Evolutionary conservation across 1,139 yeast genomes (phyloP), one percentile per base, ranked within the genome.

Genomic region (Yamadazyma friedrichii): DNA sequence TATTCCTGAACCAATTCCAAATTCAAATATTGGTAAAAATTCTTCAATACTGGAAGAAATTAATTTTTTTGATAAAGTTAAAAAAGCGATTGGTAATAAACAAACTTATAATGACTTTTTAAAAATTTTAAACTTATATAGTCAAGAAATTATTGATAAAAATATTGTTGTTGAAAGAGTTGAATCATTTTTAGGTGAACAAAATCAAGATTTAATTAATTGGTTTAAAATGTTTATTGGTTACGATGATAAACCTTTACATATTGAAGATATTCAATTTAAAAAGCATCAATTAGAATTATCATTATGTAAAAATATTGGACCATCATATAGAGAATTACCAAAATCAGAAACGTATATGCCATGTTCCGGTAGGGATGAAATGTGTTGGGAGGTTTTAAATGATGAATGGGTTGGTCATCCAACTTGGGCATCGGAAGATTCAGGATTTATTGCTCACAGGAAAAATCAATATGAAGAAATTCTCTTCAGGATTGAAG

Each of bases 381-480:
- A 91, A 57, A 88, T 94, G 94, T 94, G 98, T 61, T 91, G 98
- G 98, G 98, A 93, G 60, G 96, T 93, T 20, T 75, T 94, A 53
- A 93, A 93, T 62, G 98, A 93, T 61, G 98, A 93, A 64, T 94
- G 98, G 98, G 98, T 93, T 20, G 97, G 97, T 2, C 98, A 91
- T 63, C 99, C 99, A 30, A 95, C 96, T 6, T 94, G 98, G 98
- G 98, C 98, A 1, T 91, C 98, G 1, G 98, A 93, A 63, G 98
- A 94, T 61, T 88, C 96, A 17, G 98, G 98, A 0, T 93, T 91
- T 58, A 91, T 93, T 59, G 96, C 98, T 13, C 98, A 94, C 62
- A 82, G 98, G 53, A 93, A 94, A 64, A 93, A 94, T 59, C 98
- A 93, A 65, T 93, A 91, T 60, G 98, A 93, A 65, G 98, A 93